phyloP scores from a whole-genome alignment of 1,139 yeast species.

The Pichia sp. region DNA sequence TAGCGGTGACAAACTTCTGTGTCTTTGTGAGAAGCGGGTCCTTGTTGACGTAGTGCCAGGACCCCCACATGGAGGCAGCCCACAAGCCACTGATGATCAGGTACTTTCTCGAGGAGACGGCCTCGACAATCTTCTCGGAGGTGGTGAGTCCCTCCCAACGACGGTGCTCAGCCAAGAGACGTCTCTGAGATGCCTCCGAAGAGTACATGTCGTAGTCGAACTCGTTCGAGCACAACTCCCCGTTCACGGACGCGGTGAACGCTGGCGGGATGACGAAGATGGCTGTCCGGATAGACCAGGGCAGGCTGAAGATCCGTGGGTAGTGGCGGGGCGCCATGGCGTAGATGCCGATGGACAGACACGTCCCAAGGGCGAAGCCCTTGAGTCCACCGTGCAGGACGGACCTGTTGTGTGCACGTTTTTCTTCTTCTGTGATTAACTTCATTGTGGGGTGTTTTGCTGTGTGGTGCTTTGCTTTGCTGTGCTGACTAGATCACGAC shows the following conservation, averaged over 20 bases:
- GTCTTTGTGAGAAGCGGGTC: constrained; percentile 75
- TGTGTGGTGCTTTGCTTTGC: neutral
- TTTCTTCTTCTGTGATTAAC: constrained; percentile 61
- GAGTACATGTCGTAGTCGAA: constrained; percentile 52
- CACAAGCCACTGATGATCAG: constrained; percentile 73
- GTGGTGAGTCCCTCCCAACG: constrained; percentile 48
- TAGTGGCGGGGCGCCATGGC: constrained; percentile 38
- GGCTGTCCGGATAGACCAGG: constrained; percentile 55
- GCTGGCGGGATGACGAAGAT: constrained; percentile 59
- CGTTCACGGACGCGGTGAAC: constrained; percentile 48
- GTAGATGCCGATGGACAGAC: constrained; percentile 47
- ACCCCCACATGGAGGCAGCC: constrained; percentile 84
- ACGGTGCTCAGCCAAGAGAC: constrained; percentile 44
- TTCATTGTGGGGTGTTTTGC: constrained; percentile 46
- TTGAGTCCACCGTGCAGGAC: constrained; percentile 57
- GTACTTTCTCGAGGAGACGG: constrained; percentile 49
- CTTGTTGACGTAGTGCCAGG: constrained; percentile 71
- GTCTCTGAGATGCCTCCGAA: constrained; percentile 32
- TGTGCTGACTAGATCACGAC: neutral
- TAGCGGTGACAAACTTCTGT: constrained; percentile 87
- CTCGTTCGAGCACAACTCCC: constrained; percentile 54
- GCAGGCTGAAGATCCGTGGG: constrained; percentile 41
- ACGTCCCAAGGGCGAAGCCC: constrained; percentile 56
- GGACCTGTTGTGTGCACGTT: constrained; percentile 55
- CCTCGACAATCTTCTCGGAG: constrained; percentile 36